These are phyloP conservation scores for Lactarius indigo DNA, from an alignment of 768 basidiomycete species.

Conservation along the genomic window DNA sequence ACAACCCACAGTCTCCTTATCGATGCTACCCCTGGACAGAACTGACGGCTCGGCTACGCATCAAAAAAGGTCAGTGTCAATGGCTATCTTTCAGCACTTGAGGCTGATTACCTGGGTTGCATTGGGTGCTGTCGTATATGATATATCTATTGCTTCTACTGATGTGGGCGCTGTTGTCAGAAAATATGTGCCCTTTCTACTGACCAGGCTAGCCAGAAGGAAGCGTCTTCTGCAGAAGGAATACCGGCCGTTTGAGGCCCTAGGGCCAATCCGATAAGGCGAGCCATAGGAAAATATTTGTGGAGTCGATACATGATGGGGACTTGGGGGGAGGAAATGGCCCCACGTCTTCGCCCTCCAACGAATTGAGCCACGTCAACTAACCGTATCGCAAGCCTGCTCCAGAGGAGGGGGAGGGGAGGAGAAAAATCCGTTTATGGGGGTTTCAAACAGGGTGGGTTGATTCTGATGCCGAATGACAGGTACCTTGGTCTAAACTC, in stretches of 20 bases:
- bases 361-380: background rate
- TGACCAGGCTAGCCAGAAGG: too few species aligned
- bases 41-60: background rate
- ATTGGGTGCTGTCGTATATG: background rate
- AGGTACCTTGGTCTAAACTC: background rate
- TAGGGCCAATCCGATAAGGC: background rate
- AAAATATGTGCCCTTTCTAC: background rate
- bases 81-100: background rate
- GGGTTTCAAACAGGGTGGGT: background rate
- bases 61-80: background rate
- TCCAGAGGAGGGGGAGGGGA: background rate
- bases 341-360: background rate
- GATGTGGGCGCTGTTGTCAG: background rate
- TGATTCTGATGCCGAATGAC: background rate
- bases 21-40: background rate
- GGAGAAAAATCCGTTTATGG: background rate
- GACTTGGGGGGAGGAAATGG: background rate
- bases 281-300: background rate
- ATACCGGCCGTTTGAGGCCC: background rate
- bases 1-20: background rate
- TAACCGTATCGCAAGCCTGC: background rate
- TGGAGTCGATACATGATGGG: background rate
- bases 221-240: background rate
- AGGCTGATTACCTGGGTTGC: background rate
- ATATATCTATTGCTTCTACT: background rate